A percentile compares a stretch with the other conserved stretches of the same genome.
Evolutionary conservation across 805 yeast genomes (phyloP).

Genomic region (Huiozyma naganishii): DNA sequence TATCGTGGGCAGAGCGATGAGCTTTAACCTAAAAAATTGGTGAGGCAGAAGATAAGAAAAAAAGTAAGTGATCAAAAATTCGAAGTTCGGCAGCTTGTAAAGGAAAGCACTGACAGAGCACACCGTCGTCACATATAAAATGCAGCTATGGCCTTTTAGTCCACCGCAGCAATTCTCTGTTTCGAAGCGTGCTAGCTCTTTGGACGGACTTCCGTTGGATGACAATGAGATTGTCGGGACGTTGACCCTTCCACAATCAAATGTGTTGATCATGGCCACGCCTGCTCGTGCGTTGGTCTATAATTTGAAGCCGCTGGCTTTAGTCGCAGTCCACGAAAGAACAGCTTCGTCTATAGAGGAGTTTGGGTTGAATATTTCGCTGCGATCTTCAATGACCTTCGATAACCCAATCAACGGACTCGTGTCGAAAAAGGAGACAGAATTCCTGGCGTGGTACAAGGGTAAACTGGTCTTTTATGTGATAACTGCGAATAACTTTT

Average conservation of each 20-base stretch:
- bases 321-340: constrained; percentile 24
- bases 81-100: too few species aligned
- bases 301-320: constrained; percentile 26
- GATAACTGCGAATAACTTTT: constrained; percentile 19
- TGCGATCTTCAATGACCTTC: constrained; percentile 11
- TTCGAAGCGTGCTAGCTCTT: constrained; percentile 5
- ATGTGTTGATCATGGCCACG: constrained; percentile 21
- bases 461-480: constrained; percentile 23
- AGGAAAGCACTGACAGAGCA: too few species aligned
- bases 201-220: constrained; percentile 7
- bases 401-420: constrained; percentile 13
- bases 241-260: constrained; percentile 17
- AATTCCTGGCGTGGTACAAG: constrained; percentile 7
- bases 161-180: constrained; percentile 21
- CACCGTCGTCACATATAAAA: neutral
- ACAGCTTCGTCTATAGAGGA: constrained; percentile 19
- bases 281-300: constrained; percentile 21
- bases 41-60: too few species aligned
- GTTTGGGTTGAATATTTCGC: constrained; percentile 21
- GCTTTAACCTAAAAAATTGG: too few species aligned
- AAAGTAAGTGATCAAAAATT: too few species aligned
- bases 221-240: constrained; percentile 16
- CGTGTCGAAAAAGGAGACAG: constrained; percentile 6
- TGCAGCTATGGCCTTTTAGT: constrained; percentile 23
- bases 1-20: too few species aligned